Evolutionary conservation across 2,329 filamentous ascomycete species (phyloP).

Genomic region (Torrubiellomyces zombiae): DNA sequence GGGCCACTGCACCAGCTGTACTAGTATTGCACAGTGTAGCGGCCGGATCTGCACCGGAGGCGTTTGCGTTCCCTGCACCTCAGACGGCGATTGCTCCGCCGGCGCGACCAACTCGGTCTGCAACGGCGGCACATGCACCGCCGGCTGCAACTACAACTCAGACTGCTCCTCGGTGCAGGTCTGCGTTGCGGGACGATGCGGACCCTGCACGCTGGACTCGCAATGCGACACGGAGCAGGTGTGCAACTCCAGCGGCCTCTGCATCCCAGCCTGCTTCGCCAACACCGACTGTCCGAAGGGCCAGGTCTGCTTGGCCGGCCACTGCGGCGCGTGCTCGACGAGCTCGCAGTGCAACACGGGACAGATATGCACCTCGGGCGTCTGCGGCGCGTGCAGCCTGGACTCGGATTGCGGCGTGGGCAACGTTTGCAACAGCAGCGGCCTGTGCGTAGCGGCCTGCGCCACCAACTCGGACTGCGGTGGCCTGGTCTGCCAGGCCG

Average conservation of each 20-base stretch:
- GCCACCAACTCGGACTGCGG: conserved; percentile 2
- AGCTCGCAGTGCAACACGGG: background rate
- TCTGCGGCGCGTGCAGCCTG: conserved; percentile 4
- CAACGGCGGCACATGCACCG: background rate
- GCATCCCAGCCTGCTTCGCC: no score
- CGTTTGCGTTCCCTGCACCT: no score
- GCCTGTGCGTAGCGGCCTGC: conserved; percentile 2
- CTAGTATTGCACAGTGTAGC: no score
- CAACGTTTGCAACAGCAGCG: conserved; percentile 3
- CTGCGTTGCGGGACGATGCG: no score
- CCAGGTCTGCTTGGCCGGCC: background rate
- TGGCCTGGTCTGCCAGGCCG: conserved; percentile 1
- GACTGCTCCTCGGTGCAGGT: no score
- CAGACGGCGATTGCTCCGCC: no score
- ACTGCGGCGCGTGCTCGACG: background rate
- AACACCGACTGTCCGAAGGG: background rate
- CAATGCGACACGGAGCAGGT: no score
- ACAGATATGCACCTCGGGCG: conserved; percentile 3
- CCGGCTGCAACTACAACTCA: background rate
- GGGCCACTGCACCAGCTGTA: no score
- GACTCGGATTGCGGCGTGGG: conserved; percentile 4
- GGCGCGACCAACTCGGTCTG: no score
- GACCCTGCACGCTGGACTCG: no score
- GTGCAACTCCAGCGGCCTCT: no score
- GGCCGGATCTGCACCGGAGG: no score